Evolutionary conservation across 2,329 filamentous ascomycete species (phyloP), one percentile per base, ranked within the genome.

Genomic region (Coniochaeta prunicola): DNA sequence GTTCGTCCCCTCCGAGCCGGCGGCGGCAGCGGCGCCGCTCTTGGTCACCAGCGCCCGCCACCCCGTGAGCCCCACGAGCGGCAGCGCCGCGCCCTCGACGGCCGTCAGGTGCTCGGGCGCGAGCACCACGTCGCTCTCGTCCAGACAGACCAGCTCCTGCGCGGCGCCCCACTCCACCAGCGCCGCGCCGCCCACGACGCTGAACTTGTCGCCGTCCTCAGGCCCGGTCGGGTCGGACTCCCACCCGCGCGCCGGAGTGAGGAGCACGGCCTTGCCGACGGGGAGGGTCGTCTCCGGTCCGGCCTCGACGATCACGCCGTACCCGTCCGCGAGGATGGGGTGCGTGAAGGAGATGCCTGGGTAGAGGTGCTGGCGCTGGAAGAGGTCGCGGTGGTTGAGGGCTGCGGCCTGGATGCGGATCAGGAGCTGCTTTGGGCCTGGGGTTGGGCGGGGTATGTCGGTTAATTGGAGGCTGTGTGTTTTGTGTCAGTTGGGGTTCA

Each of bases 371-470:
- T 94, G 92, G 58, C 93, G 90, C 74, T 96, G 89, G 77, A 97
- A 97, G 65, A 96, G 85, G 73, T 97, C 94, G 67, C 92, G 89
- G 77, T 97, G 94, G 78, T 97, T 97, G 56, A 97, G 85, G 15
- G 93, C 89, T 1, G 88, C 90, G 57, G 92, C 90, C 36, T 83
- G 82, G 68, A 97, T 78, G 67, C 84, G 85, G 62, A 97, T 77
- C 7, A 96, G 79, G 64, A 96, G 78, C 71, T 97, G 82, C 62
- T 79, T 79, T 17, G 83, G 81, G 28, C 83, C 81, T 0, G 88
- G 88, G 1, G 76, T 78, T 28, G 88, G 88, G 62, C 80, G 79
- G 59, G 87, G 80, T 17, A 88, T 74, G 34, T 85, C 76, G 62
- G 84, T 84, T 58, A 90, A 70, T 64, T 82, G 73, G 53, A 89